Evolutionary conservation across 306 rosid species (phyloP), one percentile per base, ranked within the genome.

Genomic region (Geum urbanum): DNA sequence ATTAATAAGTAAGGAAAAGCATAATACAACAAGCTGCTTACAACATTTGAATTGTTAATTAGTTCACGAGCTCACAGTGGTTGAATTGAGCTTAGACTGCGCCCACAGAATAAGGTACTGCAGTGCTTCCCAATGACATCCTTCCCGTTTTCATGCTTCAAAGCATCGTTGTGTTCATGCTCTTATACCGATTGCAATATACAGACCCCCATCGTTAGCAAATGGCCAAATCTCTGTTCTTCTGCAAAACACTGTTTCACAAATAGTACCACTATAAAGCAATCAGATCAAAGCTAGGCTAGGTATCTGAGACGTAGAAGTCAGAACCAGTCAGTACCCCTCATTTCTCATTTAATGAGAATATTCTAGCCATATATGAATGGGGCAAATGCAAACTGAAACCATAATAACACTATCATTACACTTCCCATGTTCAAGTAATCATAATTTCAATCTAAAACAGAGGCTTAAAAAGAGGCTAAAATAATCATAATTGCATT

Each of bases 61-160:
- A 35, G 51, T 49, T 24, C 45, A 57, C 24, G 46, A 56, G 74
- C 22, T 4, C 63, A 22, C 18, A 54, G 53, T 54, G 9, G 61
- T 19, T 7, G 5, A 18, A 41, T 40, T 3, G 39, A 27, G 9
- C 41, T 3, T 41, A 68, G 49, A 41, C 48, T 51, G 49, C 49
- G 19, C 37, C 49, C 10, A 37, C 62, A 68, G 27, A 52, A n/a
- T 41, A 16, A 16, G 46, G 35, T 24, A 45, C 9, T 69, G 73
- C 64, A 12, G 35, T 14, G 73, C 22, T 69, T 50, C 64, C 64
- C 16, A 69, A 41, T 20, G 52, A 69, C 63, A 60, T 6, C 12
- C 52, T 46, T 59, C 54, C 18, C 19, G 10, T 44, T 55, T 57
- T 49, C 54, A 9, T 56, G 55, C 56, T 70, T 70, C 54, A 15